Evolutionary conservation across 2,329 filamentous ascomycete species (phyloP), one percentile per base, ranked within the genome.

Genomic region (Xylariaceae sp.): DNA sequence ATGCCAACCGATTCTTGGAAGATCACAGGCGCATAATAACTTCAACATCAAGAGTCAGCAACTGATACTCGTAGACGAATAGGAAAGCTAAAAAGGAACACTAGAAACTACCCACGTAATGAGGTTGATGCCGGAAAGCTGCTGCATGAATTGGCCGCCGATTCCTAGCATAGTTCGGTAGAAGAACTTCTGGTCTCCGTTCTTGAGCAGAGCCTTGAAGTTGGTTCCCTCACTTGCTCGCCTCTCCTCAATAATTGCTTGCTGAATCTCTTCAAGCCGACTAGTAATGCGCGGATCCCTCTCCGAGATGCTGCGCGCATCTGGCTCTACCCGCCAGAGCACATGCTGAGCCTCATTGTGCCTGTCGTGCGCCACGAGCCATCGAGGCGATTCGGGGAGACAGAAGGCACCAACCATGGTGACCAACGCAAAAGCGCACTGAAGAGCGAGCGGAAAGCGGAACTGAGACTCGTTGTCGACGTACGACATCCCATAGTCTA

Each of bases 391-490:
- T 67, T 86, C 83, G n/a, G 83, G 83, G 2, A 85, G 70, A 52
- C 74, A 73, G 66, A 81, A 74, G 48, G 85, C 78, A 47, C 80
- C 77, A 1, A 68, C 56, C 14, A 88, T 70, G 46, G 87, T 84
- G 56, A 87, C 77, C 7, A 86, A 12, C 23, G 83, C 83, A 66
- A 87, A 88, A 21, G 81, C 62, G 26, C 86, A 78, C 62, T 83
- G 80, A 65, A 84, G 81, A 1, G 78, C 80, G n/a, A 88, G 74
- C 0, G 86, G 85, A 66, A 88, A 87, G 2, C 85, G 77, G 86
- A 85, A 84, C 0, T 77, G 71, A 20, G 81, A 75, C 10, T 77
- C 77, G 44, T 75, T 75, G 1, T 74, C 79, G 3, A 79, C 75
- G 61, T 81, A 84, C 2, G 78, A 81, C 60, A 84, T 75, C 19